phyloP scores from a whole-genome alignment of 495 filamentous ascomycete genomes.

The Penicillium ochrochloron region DNA sequence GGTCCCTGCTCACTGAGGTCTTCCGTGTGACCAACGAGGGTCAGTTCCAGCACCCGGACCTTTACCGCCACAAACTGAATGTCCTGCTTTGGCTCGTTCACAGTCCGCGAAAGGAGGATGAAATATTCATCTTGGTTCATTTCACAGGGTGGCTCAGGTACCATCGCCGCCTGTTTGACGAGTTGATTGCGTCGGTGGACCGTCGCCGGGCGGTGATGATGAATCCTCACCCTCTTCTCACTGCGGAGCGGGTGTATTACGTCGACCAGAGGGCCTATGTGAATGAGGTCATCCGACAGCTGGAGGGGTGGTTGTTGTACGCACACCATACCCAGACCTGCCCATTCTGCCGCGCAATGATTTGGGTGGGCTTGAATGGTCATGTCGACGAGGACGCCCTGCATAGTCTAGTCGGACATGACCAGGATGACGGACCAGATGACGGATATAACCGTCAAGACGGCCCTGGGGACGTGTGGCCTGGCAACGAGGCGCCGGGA shows the following conservation, averaged over 20 bases:
- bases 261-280: neutral
- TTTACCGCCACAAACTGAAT: neutral
- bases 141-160: neutral
- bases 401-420: neutral
- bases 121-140: conserved; percentile 7
- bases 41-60: too few species aligned
- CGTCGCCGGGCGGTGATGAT: neutral
- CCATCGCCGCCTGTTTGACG: neutral
- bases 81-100: neutral
- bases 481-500: neutral
- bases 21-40: conserved; percentile 6
- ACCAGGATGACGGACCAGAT: neutral
- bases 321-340: neutral
- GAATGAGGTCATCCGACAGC: neutral
- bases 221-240: neutral
- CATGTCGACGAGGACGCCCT: neutral
- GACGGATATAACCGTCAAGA: neutral
- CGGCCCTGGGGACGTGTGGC: neutral
- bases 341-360: neutral
- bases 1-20: neutral
- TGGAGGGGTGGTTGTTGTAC: neutral
- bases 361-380: neutral
- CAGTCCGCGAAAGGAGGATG: neutral
- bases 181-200: neutral
- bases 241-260: neutral